Evolutionary conservation across 148 eudicot species (phyloP), one percentile per base, ranked within the genome.

Genomic region (Gaultheria prostrata): DNA sequence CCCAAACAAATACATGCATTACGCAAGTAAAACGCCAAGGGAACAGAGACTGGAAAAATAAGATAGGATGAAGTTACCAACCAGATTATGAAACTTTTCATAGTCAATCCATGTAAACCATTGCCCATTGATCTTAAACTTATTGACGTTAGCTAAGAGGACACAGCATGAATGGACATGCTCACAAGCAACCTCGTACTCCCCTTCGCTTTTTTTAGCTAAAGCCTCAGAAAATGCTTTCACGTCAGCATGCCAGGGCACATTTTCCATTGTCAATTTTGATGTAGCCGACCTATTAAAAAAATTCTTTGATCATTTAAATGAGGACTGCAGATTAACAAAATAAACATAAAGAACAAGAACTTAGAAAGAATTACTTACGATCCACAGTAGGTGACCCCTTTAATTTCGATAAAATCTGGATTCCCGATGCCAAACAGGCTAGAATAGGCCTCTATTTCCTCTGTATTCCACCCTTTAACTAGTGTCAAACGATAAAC

Each of bases 71-170:
- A 8, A 59, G 83, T 74, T 39, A 90, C 93, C 24, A 71, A 97
- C 99, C 98, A 97, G 88, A 88, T 97, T 92, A 54, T 97, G 99
- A 86, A 97, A 97, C 92, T 92, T 97, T 70, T 97, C 98, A 80
- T 97, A 97, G 86, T 95, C 98, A 80, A 97, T 97, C 99, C 99
- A 97, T 32, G 99, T 97, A 92, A 85, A 88, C 99, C 99, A 97
- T 82, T 90, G 98, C 77, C 95, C 98, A 59, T 97, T 50, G 35
- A 97, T 61, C 92, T 93, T 97, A 85, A 95, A 97, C 83, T 93
- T 97, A 12, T 91, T 90, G 24, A 91, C 93, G 86, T 86, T 93
- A 74, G 98, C 98, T 89, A 97, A 87, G 80, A 97, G 98, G 61
- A 97, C 98, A 86, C 99, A 95, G 59, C 99, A 97, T 3, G 99